Base-by-base conservation (phyloP, 371 early-diverging fungal species). In the Mortierella sp. region DNA sequence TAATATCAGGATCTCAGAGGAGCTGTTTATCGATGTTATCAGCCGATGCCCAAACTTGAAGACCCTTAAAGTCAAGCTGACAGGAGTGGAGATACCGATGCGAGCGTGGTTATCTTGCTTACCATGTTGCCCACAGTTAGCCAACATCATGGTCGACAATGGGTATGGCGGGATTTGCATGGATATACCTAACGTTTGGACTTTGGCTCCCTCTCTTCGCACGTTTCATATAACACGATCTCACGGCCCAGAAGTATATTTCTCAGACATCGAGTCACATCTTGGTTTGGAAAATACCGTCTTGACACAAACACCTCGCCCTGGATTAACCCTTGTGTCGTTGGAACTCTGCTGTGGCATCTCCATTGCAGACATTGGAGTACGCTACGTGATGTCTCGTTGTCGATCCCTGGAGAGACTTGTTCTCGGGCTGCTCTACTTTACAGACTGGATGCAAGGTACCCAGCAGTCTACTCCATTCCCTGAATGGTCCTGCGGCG, bases 401-500 rank as follows among this genome's bases (percentile, higher is more conserved):
- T 77, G 77, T 45, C 55, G 62, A 11, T 68, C 69, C 2, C 57
- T 77, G 12, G 11, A 62, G 35, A 64, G 40, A 3, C 72, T 77
- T 26, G 61, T 68, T n/a, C 47, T 73, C 9, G 66, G 58, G 12
- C 40, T 77, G 6, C 68, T 61, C 35, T 69, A 68, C n/a, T 77
- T 72, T 43, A 20, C 51, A 0, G 73, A 60, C 22, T 72, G 62
- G 73, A 62, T 51, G 14, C 24, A 32, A 43, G 43, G 6, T n/a
- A 14, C 24, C 6, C 24, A 24, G 1, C 28, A 22, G 2, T 32
- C 8, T 1, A 22, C 32, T 12, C 28, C 55, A 12, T 73, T 65
- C 45, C 73, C 78, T 1, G 8, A 10, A 3, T 77, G 78, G 78
- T 61, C 69, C 5, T 77, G 78, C 16, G 70, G 72, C 2, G 20